Base-by-base conservation (phyloP, 108 stramenopile genomes). In the Discostella pseudostelligera region DNA sequence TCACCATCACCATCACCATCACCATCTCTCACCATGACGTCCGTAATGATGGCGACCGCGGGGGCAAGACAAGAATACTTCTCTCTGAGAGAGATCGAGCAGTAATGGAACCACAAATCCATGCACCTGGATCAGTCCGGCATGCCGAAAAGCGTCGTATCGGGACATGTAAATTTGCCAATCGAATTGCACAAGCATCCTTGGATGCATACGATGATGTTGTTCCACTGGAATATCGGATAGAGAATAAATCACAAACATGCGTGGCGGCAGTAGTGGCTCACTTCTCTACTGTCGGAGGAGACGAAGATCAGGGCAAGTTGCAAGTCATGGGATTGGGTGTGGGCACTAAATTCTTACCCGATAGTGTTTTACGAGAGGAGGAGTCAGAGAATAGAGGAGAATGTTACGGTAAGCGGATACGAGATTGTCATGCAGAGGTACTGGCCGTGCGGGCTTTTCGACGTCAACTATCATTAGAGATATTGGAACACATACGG, bases 391-490 rank as follows among this genome's bases (percentile, higher is more conserved):
- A 51, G 4, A 45, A 67, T 42, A 60, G 12, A 19, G 39, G 0
- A 2, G 36, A 8, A 0, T 16, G 28, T 21, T 92, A 92, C 70
- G 90, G 90, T 9, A 66, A 42, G 8, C 63, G 80, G 20, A 70
- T 93, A 24, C 75, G 92, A 59, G 92, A 94, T 76, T 83, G 81
- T 56, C 92, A 94, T 67, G 92, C 92, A 13, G 92, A 94, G 72
- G 89, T 90, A 28, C 70, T 94, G 57, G 89, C 89, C 22, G 70
- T 87, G 39, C 70, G 92, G 28, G 89, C 85, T 14, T 89, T 94
- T 68, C 83, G 83, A 11, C 67, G 89, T 44, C 83, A 81, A 19
- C 26, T 94, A 62, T 59, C 80, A 22, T 22, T 80, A 16, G 86
- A 90, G 65, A 88, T 93, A 28, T 47, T 79, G 55, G 14, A 60